Evolutionary conservation across 2,329 filamentous ascomycete genomes (phyloP), one percentile per base, ranked within the genome.

Genomic region (Plenodomus lindquistii): DNA sequence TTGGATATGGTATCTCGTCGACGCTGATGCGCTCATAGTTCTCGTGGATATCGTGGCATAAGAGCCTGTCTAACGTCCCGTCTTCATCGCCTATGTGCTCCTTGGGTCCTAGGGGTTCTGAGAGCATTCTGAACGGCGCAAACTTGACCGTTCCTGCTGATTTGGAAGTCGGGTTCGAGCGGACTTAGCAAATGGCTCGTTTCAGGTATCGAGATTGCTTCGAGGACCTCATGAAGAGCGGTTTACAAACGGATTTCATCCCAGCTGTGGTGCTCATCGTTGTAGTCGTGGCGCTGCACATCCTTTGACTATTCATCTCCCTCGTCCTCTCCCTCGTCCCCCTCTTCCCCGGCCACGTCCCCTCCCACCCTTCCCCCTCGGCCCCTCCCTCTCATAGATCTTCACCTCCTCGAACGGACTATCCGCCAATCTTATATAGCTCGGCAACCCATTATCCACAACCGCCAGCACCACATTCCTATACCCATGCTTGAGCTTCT

Each of bases 381-480:
- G 56, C 63, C 57, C 52, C 3, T 46, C 37, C 50, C 63, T 67
- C 64, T 86, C 83, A 62, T 85, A 91, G 31, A 96, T 65, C 69
- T 75, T 84, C 71, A 96, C 91, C 54, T 66, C 62, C 1, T 69
- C 86, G 73, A 97, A 97, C 1, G 86, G 86, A 10, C 85, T 85
- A 75, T 97, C 91, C 1, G 83, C 85, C 49, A 97, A 80, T 19
- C 89, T 79, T 63, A 97, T 78, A 68, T 93, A 97, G 70, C 93
- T 97, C 38, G 92, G 87, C 18, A 97, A 81, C 0, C 94, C 94
- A 54, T 91, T 83, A 69, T 97, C 94, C 27, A 97, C 91, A 2
- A 97, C 83, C 0, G 92, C 94, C 19, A 99, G 70, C 27, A 97
- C 78, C 24, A 94, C 88, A 71, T 90, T 94, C 56, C 90, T 83